Base-by-base conservation (phyloP, 306 rosid species). In the Cicer arietinum region DNA sequence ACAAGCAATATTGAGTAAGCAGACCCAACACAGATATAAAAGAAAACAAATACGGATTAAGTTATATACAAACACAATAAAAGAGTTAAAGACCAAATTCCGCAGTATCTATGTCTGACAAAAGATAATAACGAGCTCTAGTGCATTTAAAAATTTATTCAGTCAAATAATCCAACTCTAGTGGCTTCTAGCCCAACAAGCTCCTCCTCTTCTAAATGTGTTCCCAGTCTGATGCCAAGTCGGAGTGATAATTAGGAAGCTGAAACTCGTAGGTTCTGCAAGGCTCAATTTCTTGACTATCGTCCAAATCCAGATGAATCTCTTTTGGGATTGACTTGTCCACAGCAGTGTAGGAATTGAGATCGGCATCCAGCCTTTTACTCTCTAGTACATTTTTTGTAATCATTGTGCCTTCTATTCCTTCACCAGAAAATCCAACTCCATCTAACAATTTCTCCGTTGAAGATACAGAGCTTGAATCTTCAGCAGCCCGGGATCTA, bases 141-240 rank as follows among this genome's bases (percentile, higher is more conserved):
- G 48, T 1, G 69, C 73, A 74, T 30, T 30, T 51, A 43, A 50
- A 59, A 63, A 69, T 51, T 69, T 14, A 81, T 67, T 77, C 59
- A 66, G 56, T 82, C 68, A 52, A 30, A 75, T 48, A 59, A 42
- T 35, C 56, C 56, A 57, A 14, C 75, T 73, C 47, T n/a, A 47
- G 18, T 69, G 68, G 70, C 43, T 74, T 83, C 76, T 63, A 68
- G 64, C 53, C 79, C 83, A 13, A 50, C 71, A 56, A 74, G 63
- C 77, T 88, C 92, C 77, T 88, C 92, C 78, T 91, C 91, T 81
- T 77, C 85, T 81, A 67, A 13, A 92, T 89, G 58, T 89, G 96
- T 61, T 92, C 99, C 97, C 99, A 95, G 11, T 94, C 97, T 8
- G 89, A 87, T 12, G 93, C 61, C 8, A 76, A 59, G 85, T 90